Conservation (phyloP, 129 eudicot species). For the Saposhnikovia divaricata region DNA sequence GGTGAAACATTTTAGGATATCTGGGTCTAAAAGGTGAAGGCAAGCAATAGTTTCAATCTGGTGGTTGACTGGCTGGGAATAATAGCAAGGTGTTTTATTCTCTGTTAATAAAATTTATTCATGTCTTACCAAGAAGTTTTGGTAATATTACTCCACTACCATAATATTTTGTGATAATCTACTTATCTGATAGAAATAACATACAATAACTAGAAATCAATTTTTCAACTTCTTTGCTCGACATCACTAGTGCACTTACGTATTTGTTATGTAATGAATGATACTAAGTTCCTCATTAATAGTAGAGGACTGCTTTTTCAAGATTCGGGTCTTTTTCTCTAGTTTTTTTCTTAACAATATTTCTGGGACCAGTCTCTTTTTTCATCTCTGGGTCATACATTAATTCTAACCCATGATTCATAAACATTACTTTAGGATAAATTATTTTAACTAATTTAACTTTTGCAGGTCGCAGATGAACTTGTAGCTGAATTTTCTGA, state of each 20-base stretch:
- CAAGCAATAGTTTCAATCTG: too few relatives aligned
- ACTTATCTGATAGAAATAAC: not conserved
- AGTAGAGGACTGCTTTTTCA: not conserved
- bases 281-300: not conserved
- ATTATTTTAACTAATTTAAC: not conserved
- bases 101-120: too few relatives aligned
- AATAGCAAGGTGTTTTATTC: too few relatives aligned
- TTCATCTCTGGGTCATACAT: not conserved
- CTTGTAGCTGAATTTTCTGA: constrained; percentile 71
- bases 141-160: not conserved
- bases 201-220: not conserved
- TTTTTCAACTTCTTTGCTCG: not conserved
- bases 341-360: not conserved
- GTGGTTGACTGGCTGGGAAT: too few relatives aligned
- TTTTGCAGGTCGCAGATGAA: constrained; percentile 77
- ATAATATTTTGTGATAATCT: not conserved
- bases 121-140: too few relatives aligned
- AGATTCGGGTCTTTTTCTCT: not conserved
- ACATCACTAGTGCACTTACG: not conserved
- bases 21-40: too few relatives aligned
- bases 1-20: too few relatives aligned
- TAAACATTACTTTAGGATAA: not conserved
- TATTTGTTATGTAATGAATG: not conserved
- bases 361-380: not conserved
- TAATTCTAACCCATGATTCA: not conserved